These are phyloP conservation scores for Piedraia hortae DNA, from an alignment of 2,329 filamentous ascomycete genomes.

Conservation along the genomic window DNA sequence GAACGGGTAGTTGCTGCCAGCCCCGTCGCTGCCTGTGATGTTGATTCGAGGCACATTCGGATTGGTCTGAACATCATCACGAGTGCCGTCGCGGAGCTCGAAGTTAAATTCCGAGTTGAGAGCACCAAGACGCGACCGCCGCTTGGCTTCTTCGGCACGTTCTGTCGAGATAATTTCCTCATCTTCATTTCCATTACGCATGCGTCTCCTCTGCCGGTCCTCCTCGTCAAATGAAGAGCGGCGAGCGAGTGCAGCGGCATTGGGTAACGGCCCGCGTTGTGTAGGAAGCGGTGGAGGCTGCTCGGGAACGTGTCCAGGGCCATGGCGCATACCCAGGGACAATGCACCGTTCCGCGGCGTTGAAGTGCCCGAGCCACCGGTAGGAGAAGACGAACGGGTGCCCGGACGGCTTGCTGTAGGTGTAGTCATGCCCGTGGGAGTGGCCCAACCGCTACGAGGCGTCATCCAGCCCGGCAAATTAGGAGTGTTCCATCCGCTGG, in stretches of 20 bases:
- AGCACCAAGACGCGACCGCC: conserved; percentile 7
- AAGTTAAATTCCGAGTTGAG: conserved; percentile 8
- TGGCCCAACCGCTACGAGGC: conserved; percentile 17
- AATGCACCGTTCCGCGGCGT: conserved; percentile 5
- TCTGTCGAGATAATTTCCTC: conserved; percentile 11
- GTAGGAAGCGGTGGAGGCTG: conserved; percentile 2
- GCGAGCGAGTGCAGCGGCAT: conserved; percentile 3
- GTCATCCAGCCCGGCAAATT: conserved; percentile 13
- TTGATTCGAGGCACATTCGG: conserved; percentile 3
- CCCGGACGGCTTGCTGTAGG: conserved; percentile 8
- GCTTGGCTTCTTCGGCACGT: conserved; percentile 10
- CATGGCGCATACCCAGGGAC: conserved; percentile 10
- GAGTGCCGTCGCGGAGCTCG: conserved; percentile 9
- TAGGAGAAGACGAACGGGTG: conserved; percentile 11
- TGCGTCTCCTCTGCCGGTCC: conserved; percentile 3
- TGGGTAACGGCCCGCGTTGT: conserved; percentile 1
- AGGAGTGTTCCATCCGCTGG: conserved; percentile 12
- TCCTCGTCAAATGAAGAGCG: conserved; percentile 8
- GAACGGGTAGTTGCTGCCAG: conserved; percentile 7
- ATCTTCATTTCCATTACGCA: conserved; percentile 8
- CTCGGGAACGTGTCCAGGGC: conserved; percentile 10
- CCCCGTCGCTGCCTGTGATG: conserved; percentile 2
- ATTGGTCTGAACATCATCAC: conserved; percentile 3
- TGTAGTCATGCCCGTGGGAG: conserved; percentile 15
- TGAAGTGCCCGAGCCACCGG: conserved; percentile 7